Conservation (phyloP, 2,329 filamentous ascomycete genomes). For the Botrytis medusae region DNA sequence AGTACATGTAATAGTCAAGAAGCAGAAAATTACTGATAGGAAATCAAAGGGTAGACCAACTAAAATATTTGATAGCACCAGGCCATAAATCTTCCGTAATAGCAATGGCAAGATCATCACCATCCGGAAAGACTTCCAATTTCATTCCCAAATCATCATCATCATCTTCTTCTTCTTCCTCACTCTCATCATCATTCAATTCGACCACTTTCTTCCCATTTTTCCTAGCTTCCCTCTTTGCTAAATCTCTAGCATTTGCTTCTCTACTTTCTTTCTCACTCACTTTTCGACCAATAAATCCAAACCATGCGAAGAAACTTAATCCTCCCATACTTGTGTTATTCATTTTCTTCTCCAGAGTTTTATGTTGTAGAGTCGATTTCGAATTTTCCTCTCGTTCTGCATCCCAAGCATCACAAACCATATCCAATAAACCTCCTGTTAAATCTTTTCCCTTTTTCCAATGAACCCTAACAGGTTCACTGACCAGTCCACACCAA, state of each 20-base stretch:
- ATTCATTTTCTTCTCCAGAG: conserved; percentile 55
- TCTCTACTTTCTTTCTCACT: conserved; percentile 68
- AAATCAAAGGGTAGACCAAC: conserved; percentile 50
- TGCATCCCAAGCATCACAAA: conserved; percentile 67
- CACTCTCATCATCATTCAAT: conserved; percentile 47
- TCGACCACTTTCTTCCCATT: conserved; percentile 40
- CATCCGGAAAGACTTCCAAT: conserved; percentile 83
- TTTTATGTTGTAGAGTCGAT: conserved; percentile 49
- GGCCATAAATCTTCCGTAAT: conserved; percentile 89
- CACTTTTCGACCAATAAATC: conserved; percentile 70
- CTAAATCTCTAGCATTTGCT: conserved; percentile 57
- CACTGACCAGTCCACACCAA: conserved; percentile 77
- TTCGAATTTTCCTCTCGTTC: conserved; percentile 48
- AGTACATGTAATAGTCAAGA: conserved; percentile 35
- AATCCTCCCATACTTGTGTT: conserved; percentile 60
- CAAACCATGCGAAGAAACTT: conserved; percentile 91
- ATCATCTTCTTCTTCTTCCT: conserved; percentile 48
- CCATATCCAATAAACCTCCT: conserved; percentile 72
- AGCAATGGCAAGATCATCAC: conserved; percentile 76
- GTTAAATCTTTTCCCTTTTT: conserved; percentile 84
- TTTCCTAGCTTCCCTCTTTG: conserved; percentile 48
- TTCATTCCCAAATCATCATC: conserved; percentile 65
- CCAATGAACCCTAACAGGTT: conserved; percentile 87
- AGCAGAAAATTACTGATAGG: background rate
- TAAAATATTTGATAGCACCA: conserved; percentile 85